Evolutionary conservation across 2,329 filamentous ascomycete genomes (phyloP), one percentile per base, ranked within the genome.

Genomic region (Ascochyta koolunga): DNA sequence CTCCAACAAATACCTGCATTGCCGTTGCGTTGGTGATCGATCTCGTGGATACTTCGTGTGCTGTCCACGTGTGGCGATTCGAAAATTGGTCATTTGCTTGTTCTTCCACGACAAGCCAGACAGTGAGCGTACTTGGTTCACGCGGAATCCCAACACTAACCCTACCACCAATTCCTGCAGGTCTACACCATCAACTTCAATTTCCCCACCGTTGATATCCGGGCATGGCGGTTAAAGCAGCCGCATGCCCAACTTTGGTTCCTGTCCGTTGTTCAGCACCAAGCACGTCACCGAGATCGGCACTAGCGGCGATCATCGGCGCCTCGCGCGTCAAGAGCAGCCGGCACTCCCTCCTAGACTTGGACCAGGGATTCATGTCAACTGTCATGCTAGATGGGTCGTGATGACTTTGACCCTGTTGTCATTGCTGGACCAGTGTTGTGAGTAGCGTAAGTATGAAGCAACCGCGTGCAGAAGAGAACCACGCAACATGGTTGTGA

Each of bases 251-350:
- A 54, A 54, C 16, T 44, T 40, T 54, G 45, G 45, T 41, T 31
- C 42, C 31, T 13, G 35, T 33, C 42, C 13, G 42, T 31, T 13
- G 35, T 33, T 37, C 13, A 47, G 48, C 38, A 38, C 38, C 40
- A 49, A 49, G 51, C 51, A 54, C 51, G 45, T 54, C 51, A 54
- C 25, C 36, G 35, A 40, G 51, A 50, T 54, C 51, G 51, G 16
- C 51, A 29, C 40, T 54, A 54, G 51, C 45, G 51, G 29, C 51
- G 51, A 54, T 49, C 51, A 49, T 37, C 8, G 10, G 9, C 4
- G 32, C 15, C 9, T 32, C 8, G 35, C 27, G 27, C 27, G 27
- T 29, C 5, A 11, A 29, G 15, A 29, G 27, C 27, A 29, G 27
- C 27, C 27, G 15, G 27, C 27, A 11, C 27, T 29, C 27, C 10